Base-by-base conservation (phyloP, 2,329 filamentous ascomycete genomes). In the Phialocephala subalpina region DNA sequence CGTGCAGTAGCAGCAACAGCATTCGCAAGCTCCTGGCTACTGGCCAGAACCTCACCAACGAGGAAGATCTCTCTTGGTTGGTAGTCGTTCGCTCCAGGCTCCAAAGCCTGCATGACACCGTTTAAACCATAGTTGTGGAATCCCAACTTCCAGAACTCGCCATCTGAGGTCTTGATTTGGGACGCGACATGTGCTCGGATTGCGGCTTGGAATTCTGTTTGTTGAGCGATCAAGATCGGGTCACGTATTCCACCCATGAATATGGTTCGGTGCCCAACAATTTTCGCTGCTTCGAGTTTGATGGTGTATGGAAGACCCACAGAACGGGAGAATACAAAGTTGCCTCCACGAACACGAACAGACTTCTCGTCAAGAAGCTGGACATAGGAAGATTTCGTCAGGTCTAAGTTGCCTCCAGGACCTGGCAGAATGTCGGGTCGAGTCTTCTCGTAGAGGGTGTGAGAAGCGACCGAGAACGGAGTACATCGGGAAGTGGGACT, bases 401-500 rank as follows among this genome's bases (percentile, higher is more conserved):
- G 73, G 49, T 83, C 75, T 0, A 87, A 76, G 7, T 75, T 72
- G 0, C 84, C 85, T 0, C 84, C 85, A 0, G 85, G 85, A 0
- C 85, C 85, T 5, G 75, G 66, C 1, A 86, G 70, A 0, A 82
- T 69, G 71, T 87, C 85, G 0, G 85, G 84, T 18, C 84, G 72
- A 0, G 80, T 78, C 66, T 87, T 87, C 75, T 87, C 85, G 60
- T 87, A 87, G 11, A 87, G 72, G 0, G 83, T 82, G 67, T 87
- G 84, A 0, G 84, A 82, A 0, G 84, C 84, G 0, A 87, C 84
- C 0, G 80, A 82, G 0, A 82, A 62, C 0, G 82, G 79, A 0
- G 82, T 86, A 66, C 85, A 87, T 1, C 74, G 75, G 0, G 80
- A 77, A 0, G 68, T 67, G 0, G 80, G 76, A 5, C 78, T 75